A percentile compares a stretch with the other conserved stretches of the same genome.
Conservation (phyloP, 1,139 yeast species). For the Saccharomyces hybrid region DNA sequence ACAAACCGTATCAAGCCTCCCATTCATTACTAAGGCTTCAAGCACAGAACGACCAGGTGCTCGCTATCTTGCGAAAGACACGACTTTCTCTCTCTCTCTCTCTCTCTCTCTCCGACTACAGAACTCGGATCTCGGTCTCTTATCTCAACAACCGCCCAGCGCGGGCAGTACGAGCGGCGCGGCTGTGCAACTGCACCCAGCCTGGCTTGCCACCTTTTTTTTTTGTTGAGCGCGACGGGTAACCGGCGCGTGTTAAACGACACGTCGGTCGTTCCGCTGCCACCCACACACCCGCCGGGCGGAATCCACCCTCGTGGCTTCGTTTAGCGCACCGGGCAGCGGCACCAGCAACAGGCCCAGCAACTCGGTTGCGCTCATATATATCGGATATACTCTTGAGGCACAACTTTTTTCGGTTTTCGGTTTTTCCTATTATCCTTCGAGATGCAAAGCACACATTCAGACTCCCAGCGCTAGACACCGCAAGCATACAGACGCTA, state of each 20-base stretch:
- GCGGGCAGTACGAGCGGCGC: background rate
- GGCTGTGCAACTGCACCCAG: background rate
- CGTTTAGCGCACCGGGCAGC: background rate
- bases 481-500: conserved; percentile 1
- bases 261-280: background rate
- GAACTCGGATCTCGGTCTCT: too few species aligned
- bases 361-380: background rate
- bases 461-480: background rate
- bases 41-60: too few species aligned
- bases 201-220: background rate
- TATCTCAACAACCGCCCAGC: background rate
- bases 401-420: background rate
- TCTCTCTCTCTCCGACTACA: background rate
- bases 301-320: background rate
- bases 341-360: background rate
- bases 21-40: too few species aligned
- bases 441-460: background rate
- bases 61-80: too few species aligned
- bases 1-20: too few species aligned
- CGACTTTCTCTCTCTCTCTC: background rate
- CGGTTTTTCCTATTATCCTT: background rate
- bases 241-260: background rate
- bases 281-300: background rate
- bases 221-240: background rate
- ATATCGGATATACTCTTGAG: conserved; percentile 1